Percentiles rank a stretch among this genome's conserved stretches.
phyloP scores from a whole-genome alignment of 139 green algal species.

The Picochlorum costavermella region DNA sequence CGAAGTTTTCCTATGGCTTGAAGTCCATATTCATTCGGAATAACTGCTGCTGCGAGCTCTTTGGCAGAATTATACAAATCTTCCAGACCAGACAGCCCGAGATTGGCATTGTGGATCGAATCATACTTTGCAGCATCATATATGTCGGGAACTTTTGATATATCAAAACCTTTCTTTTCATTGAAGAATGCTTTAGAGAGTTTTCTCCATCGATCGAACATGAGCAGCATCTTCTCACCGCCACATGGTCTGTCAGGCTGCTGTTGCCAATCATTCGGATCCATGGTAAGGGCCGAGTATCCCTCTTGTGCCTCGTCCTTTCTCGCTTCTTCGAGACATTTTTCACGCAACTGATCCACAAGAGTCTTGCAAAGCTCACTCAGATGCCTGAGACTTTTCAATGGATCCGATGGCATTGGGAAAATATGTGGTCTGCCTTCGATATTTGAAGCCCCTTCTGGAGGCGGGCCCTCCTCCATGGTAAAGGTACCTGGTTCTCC shows the following conservation, averaged over 20 bases:
- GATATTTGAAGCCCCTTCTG: slow-evolving; percentile 4
- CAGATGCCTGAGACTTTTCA: slow-evolving; percentile 58
- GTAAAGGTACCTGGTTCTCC: background rate
- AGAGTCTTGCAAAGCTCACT: slow-evolving; percentile 57
- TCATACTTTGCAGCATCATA: slow-evolving; percentile 92
- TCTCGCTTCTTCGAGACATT: slow-evolving; percentile 59
- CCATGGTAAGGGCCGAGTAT: slow-evolving; percentile 60
- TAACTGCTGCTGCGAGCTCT: slow-evolving; percentile 69
- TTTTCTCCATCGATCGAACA: slow-evolving; percentile 90
- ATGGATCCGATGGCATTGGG: slow-evolving; percentile 61
- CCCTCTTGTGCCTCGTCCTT: slow-evolving; percentile 12
- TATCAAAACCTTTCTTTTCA: slow-evolving; percentile 75
- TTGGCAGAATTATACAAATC: slow-evolving; percentile 57
- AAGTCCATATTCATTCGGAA: slow-evolving; percentile 85
- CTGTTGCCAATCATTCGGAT: slow-evolving; percentile 47
- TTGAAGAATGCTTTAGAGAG: slow-evolving; percentile 78
- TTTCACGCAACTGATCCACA: slow-evolving; percentile 67
- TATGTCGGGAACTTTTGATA: slow-evolving; percentile 92
- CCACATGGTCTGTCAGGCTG: slow-evolving; percentile 58
- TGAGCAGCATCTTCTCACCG: slow-evolving; percentile 76
- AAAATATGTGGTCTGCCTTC: slow-evolving; percentile 29
- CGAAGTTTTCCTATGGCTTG: slow-evolving; percentile 55
- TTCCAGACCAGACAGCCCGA: slow-evolving; percentile 52
- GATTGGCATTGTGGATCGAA: slow-evolving; percentile 86
- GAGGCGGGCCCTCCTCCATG: background rate